These are phyloP conservation scores for Tuber indicum DNA, from an alignment of 495 filamentous ascomycete species.

Conservation along the genomic window DNA sequence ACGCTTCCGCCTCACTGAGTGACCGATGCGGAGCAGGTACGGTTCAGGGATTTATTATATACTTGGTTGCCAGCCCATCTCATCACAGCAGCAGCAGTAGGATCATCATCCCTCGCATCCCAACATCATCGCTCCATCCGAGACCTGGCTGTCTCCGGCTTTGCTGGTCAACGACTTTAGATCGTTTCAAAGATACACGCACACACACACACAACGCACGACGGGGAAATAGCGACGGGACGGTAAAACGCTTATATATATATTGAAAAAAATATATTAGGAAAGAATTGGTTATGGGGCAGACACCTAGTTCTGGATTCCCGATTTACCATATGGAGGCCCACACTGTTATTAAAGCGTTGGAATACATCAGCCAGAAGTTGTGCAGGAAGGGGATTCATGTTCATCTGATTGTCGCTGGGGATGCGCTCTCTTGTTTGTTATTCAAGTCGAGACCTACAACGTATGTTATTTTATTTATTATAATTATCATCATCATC, in stretches of 20 bases:
- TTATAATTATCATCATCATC: neutral
- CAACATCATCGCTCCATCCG: neutral
- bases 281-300: slow-evolving; percentile 15
- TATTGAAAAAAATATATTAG: neutral
- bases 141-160: slow-evolving; percentile 3
- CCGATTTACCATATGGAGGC: slow-evolving; percentile 25
- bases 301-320: slow-evolving; percentile 8
- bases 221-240: neutral
- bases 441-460: slow-evolving; percentile 36
- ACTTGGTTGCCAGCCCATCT: neutral
- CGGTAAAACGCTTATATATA: neutral
- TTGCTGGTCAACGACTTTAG: slow-evolving; percentile 2
- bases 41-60: neutral
- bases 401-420: slow-evolving; percentile 35
- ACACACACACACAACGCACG: neutral
- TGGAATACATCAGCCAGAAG: slow-evolving; percentile 41
- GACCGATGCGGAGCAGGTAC: neutral
- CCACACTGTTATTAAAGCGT: slow-evolving; percentile 23
- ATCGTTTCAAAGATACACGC: neutral
- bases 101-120: neutral
- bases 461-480: slow-evolving; percentile 20
- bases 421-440: slow-evolving; percentile 33
- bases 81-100: neutral
- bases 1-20: neutral
- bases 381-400: slow-evolving; percentile 32